phyloP scores from a whole-genome alignment of 1,284 basidiomycete species.

The Phellinidium pouzarii region DNA sequence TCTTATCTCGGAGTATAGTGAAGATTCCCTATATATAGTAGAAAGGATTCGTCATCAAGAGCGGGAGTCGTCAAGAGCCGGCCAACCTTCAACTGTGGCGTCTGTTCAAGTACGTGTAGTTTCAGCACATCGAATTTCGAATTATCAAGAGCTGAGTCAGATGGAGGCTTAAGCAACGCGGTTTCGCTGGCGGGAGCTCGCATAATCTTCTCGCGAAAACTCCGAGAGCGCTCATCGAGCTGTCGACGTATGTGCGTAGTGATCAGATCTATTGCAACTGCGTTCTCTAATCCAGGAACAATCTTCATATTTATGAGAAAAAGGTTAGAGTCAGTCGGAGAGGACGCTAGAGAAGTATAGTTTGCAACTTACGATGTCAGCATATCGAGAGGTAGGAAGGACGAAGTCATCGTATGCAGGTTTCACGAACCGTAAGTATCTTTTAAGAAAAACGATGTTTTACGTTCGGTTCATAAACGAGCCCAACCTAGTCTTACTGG shows the following conservation, averaged over 20 bases:
- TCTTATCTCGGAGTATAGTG: slow-evolving; percentile 74
- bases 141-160: slow-evolving; percentile 29
- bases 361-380: slow-evolving; percentile 68
- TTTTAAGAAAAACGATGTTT: slow-evolving; percentile 26
- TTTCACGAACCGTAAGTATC: slow-evolving; percentile 89
- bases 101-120: slow-evolving; percentile 69
- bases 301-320: slow-evolving; percentile 46
- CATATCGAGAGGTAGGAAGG: slow-evolving; percentile 78
- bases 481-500: slow-evolving; percentile 48
- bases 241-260: slow-evolving; percentile 86
- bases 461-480: not conserved
- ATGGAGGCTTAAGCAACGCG: slow-evolving; percentile 11
- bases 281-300: slow-evolving; percentile 83
- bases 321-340: not conserved
- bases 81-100: slow-evolving; percentile 71
- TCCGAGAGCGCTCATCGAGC: slow-evolving; percentile 69
- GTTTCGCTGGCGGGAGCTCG: slow-evolving; percentile 23
- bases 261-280: slow-evolving; percentile 90
- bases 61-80: not conserved
- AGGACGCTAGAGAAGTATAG: not conserved
- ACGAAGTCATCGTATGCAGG: slow-evolving; percentile 94
- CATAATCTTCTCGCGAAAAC: slow-evolving; percentile 71
- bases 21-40: slow-evolving; percentile 64
- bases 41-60: slow-evolving; percentile 4
- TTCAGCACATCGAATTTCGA: slow-evolving; percentile 38